These are phyloP conservation scores for Sporobolus alterniflorus DNA, from an alignment of 202 grass and related monocot genomes.

Conservation along the genomic window DNA sequence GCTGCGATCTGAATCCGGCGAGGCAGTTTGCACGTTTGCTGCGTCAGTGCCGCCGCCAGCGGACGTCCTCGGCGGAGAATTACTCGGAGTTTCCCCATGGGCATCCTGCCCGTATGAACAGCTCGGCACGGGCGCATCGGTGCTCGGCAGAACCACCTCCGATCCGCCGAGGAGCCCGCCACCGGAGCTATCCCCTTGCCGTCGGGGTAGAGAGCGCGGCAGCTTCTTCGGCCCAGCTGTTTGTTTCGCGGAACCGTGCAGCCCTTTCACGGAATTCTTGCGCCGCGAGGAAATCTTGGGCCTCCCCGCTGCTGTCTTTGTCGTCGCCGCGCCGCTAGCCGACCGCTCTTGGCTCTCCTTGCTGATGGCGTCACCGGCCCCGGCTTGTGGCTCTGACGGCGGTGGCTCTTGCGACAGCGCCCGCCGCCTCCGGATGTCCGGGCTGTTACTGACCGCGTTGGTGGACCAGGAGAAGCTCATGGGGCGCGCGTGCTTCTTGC, in stretches of 20 bases:
- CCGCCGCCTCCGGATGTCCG: not conserved
- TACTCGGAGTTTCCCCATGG: not conserved
- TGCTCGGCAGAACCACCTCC: not conserved
- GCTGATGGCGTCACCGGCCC: not conserved
- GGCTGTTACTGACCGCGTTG: conserved; percentile 16
- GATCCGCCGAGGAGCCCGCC: not conserved
- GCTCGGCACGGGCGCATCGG: not conserved
- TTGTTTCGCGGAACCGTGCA: not conserved
- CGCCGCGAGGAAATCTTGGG: conserved; percentile 8
- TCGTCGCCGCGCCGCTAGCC: not conserved
- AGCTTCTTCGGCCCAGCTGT: conserved; percentile 16
- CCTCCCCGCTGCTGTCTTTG: conserved; percentile 17
- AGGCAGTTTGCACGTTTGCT: not conserved
- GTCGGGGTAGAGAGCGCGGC: conserved; percentile 31
- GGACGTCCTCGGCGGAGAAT: not conserved
- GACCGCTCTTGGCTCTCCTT: not conserved
- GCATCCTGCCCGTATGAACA: not conserved
- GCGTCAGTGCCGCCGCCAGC: not conserved
- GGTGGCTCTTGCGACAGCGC: conserved; percentile 43
- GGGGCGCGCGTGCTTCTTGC: conserved; percentile 50
- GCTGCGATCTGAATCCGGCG: conserved; percentile 13
- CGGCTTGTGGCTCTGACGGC: not conserved
- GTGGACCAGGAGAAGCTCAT: conserved; percentile 49
- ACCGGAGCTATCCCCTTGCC: conserved; percentile 18
- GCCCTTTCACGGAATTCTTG: conserved; percentile 8